Conservation (phyloP, 1,284 basidiomycete species). For the Trichosporon sp. region DNA sequence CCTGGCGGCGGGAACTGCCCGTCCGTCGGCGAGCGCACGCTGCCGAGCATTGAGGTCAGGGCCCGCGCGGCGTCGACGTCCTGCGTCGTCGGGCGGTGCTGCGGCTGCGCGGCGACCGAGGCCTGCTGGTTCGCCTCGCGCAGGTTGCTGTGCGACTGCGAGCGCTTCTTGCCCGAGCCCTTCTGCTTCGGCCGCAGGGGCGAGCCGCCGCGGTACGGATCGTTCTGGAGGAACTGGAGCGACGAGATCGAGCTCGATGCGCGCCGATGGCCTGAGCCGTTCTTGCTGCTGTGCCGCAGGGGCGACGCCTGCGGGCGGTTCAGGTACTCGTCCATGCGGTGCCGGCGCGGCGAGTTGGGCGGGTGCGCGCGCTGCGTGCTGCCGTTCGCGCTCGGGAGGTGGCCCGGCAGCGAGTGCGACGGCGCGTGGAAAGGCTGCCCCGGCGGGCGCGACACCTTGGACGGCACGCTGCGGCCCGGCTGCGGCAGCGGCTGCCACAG, state of each 20-base stretch:
- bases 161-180: conserved; percentile 35
- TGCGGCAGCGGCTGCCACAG: conserved; percentile 47
- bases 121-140: conserved; percentile 12
- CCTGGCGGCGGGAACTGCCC: conserved; percentile 4
- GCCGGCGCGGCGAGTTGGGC: conserved; percentile 7
- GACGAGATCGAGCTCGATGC: conserved; percentile 14
- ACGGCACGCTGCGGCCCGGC: conserved; percentile 20
- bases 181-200: conserved; percentile 21
- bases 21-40: conserved; percentile 14
- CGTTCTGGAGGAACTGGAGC: conserved; percentile 16
- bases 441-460: neutral
- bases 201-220: conserved; percentile 18
- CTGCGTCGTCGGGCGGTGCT: conserved; percentile 29
- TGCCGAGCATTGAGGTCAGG: conserved; percentile 41
- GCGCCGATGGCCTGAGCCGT: conserved; percentile 14
- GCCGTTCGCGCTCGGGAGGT: conserved; percentile 12
- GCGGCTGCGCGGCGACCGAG: neutral
- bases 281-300: conserved; percentile 7
- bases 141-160: conserved; percentile 38
- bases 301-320: conserved; percentile 14
- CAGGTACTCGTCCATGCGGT: conserved; percentile 20
- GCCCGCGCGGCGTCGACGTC: conserved; percentile 47
- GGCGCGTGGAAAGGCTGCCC: conserved; percentile 7
- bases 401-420: conserved; percentile 20
- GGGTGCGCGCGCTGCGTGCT: neutral